phyloP scores from a whole-genome alignment of 441 rosid species.

The Corymbia citriodora region DNA sequence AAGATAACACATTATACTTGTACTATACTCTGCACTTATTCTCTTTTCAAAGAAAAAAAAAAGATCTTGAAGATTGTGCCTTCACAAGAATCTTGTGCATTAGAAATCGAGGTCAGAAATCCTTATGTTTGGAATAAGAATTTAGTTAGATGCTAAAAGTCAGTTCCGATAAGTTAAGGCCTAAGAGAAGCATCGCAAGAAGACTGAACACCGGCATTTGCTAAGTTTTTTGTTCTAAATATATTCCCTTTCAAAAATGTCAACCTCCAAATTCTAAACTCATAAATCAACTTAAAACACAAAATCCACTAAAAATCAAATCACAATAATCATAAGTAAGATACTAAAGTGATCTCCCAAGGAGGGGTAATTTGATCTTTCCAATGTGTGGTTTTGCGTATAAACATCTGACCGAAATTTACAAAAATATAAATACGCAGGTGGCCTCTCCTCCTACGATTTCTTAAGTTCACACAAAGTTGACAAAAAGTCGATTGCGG shows the following conservation, averaged over 20 bases:
- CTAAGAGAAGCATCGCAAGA: too few species aligned
- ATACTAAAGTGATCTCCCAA: neutral
- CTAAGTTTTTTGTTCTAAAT: neutral
- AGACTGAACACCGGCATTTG: too few species aligned
- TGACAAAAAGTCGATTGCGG: neutral
- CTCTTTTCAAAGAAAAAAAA: too few species aligned
- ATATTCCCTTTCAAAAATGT: rapidly evolving
- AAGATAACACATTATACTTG: neutral
- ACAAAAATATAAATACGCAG: too few species aligned
- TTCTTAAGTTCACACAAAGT: too few species aligned
- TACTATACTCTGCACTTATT: too few species aligned
- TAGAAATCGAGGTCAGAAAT: too few species aligned
- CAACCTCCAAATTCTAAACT: neutral
- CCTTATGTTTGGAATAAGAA: too few species aligned
- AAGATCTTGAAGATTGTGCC: too few species aligned
- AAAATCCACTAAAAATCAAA: neutral
- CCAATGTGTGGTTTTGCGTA: neutral
- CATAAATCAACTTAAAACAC: too few species aligned
- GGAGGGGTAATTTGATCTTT: neutral
- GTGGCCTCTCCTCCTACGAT: neutral
- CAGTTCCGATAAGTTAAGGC: rapidly evolving
- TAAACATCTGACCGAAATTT: neutral
- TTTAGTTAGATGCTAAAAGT: too few species aligned
- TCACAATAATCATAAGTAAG: neutral
- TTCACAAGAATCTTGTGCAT: too few species aligned